Evolutionary conservation across 1,284 basidiomycete genomes (phyloP).

Genomic region (Inonotus hispidus): DNA sequence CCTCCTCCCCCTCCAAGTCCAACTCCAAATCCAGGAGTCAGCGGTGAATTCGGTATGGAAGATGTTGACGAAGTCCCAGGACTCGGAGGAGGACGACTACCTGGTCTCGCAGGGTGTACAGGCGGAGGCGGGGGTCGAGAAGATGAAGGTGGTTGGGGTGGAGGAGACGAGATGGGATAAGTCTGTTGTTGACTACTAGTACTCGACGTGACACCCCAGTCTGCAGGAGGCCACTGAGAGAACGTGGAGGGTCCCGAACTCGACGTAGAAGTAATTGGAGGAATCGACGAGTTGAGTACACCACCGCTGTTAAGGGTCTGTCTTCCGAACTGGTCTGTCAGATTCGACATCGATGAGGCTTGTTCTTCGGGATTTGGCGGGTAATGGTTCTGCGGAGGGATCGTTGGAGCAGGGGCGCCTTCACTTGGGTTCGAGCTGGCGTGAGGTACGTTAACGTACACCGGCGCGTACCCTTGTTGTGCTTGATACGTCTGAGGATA

Average conservation of each 20-base stretch:
- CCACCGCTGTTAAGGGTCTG: constrained; percentile 22
- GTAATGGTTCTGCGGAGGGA: neutral
- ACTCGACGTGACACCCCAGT: constrained; percentile 35
- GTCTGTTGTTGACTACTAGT: neutral
- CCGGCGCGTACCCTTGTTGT: neutral
- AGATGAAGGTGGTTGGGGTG: constrained; percentile 14
- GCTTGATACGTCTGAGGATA: neutral
- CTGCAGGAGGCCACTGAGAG: constrained; percentile 41
- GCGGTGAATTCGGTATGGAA: neutral
- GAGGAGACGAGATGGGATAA: constrained; percentile 12
- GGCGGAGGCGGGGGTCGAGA: constrained; percentile 1
- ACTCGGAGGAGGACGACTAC: neutral
- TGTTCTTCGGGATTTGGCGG: neutral
- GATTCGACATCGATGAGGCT: constrained; percentile 4
- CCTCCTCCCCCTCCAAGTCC: neutral
- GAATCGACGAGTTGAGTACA: constrained; percentile 18
- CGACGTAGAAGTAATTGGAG: constrained; percentile 6
- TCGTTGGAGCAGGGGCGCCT: neutral
- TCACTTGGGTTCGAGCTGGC: neutral
- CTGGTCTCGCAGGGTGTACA: neutral
- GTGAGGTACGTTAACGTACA: neutral
- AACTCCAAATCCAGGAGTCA: constrained; percentile 15
- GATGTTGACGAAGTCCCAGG: neutral
- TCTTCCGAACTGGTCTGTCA: constrained; percentile 24
- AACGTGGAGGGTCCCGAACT: constrained; percentile 16